These are phyloP conservation scores for Zarea fungicola DNA, from an alignment of 2,329 filamentous ascomycete genomes.

Conservation along the genomic window DNA sequence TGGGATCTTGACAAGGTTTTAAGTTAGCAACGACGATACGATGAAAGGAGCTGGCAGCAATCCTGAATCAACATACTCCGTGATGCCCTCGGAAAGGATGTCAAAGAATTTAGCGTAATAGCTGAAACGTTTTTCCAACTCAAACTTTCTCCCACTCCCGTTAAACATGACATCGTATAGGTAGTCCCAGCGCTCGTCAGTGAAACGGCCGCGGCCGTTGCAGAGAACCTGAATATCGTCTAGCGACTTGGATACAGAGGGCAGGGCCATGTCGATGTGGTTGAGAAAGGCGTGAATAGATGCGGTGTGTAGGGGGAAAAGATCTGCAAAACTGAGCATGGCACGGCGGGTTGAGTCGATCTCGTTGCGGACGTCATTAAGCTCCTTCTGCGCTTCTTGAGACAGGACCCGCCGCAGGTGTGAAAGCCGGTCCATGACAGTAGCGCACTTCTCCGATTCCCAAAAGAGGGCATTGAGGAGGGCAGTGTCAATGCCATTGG, in stretches of 20 bases:
- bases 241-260: not conserved
- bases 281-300: not conserved
- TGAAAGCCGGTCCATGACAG: not conserved
- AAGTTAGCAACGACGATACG: conserved; percentile 28
- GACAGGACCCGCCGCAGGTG: not conserved
- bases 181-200: not conserved
- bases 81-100: not conserved
- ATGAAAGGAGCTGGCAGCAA: not conserved
- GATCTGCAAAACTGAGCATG: conserved; percentile 10
- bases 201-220: not conserved
- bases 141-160: not conserved
- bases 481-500: conserved; percentile 1
- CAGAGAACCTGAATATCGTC: not conserved
- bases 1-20: conserved; percentile 20
- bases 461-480: conserved; percentile 6
- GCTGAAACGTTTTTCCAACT: not conserved
- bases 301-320: conserved; percentile 3
- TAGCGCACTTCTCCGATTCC: conserved; percentile 6
- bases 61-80: conserved; percentile 2
- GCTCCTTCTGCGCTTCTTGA: not conserved
- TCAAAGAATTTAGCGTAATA: conserved; percentile 8
- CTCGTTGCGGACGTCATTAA: not conserved
- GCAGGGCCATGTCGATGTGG: conserved; percentile 7
- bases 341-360: not conserved
- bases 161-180: not conserved